Evolutionary conservation across 73 alveolate species (phyloP).

Genomic region (Paramecium tetraurelia): DNA sequence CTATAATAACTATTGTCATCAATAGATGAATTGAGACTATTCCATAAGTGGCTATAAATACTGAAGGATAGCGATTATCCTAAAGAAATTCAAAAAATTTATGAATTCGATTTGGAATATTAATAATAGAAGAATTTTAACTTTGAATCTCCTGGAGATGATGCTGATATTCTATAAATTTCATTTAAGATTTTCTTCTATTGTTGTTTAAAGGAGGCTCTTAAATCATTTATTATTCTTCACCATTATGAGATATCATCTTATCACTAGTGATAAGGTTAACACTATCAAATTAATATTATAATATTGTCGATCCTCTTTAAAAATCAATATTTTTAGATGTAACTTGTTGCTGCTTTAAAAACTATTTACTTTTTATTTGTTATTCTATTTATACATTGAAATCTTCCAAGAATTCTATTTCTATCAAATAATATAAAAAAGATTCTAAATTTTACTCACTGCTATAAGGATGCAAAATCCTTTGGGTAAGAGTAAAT

Average conservation of each 20-base stretch:
- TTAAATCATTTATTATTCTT: neutral
- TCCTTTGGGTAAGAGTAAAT: neutral
- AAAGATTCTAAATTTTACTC: neutral
- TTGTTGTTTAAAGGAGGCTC: neutral
- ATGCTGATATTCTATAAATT: neutral
- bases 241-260: neutral
- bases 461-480: neutral
- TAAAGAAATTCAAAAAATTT: neutral
- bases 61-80: neutral
- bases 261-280: neutral
- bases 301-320: neutral
- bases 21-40: neutral
- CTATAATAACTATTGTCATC: neutral
- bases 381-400: neutral
- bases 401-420: neutral
- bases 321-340: neutral
- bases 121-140: neutral
- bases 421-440: neutral
- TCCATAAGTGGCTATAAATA: neutral
- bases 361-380: too few relatives aligned
- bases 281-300: neutral
- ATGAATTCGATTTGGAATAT: neutral
- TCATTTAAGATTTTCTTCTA: neutral
- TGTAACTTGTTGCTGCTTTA: neutral
- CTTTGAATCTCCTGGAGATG: neutral